Conservation (phyloP, 2,329 filamentous ascomycete species). For the Hypoxylon sp. region DNA sequence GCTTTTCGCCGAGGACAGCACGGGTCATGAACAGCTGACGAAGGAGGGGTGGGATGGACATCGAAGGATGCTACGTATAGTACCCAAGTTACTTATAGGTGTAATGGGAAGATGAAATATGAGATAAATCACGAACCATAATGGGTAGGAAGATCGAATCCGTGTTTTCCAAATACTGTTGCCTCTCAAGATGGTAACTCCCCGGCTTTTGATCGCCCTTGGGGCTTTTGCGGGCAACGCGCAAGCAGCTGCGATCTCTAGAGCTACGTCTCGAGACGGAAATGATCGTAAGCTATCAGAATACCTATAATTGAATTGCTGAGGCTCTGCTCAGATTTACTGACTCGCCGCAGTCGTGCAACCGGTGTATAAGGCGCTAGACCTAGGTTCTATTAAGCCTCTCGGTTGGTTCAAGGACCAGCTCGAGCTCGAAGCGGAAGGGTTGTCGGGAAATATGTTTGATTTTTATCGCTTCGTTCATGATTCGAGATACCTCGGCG, state of each 20-base stretch:
- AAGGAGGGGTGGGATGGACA: background rate
- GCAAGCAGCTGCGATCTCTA: conserved; percentile 3
- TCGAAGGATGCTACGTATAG: conserved; percentile 13
- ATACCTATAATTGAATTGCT: background rate
- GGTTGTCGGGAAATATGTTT: conserved; percentile 46
- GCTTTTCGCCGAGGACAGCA: conserved; percentile 24
- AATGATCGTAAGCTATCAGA: conserved; percentile 10
- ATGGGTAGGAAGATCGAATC: background rate
- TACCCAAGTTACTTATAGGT: too few relatives aligned
- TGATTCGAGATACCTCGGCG: conserved; percentile 59
- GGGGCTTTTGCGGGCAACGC: conserved; percentile 11
- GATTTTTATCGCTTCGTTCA: conserved; percentile 64
- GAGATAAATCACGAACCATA: too few relatives aligned
- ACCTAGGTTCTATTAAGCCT: conserved; percentile 37
- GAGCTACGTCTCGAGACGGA: conserved; percentile 14
- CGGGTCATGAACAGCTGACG: too few relatives aligned
- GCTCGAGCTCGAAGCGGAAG: conserved; percentile 37
- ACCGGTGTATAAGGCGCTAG: conserved; percentile 32
- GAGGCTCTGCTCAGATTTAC: background rate
- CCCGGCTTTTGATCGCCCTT: conserved; percentile 6
- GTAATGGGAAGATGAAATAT: too few relatives aligned
- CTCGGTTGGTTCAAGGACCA: conserved; percentile 39
- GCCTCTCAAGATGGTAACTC: conserved; percentile 6
- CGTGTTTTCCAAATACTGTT: background rate
- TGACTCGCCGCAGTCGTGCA: conserved; percentile 32